Conservation (phyloP, 2,329 filamentous ascomycete genomes). For the Fusarium beomiforme region DNA sequence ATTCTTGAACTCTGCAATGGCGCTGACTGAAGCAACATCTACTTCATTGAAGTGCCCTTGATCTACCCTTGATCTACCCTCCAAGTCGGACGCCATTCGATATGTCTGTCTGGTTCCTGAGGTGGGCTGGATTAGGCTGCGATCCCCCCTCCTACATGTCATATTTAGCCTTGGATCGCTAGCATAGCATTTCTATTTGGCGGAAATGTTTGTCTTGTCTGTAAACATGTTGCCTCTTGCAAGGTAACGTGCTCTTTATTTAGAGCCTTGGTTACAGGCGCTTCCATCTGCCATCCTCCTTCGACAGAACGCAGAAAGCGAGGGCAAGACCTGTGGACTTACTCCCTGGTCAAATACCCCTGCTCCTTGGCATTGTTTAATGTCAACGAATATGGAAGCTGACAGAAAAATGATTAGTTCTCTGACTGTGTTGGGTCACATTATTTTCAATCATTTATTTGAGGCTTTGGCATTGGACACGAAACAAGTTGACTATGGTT, state of each 20-base stretch:
- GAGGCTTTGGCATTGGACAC: neutral
- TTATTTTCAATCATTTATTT: neutral
- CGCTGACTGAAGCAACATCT: conserved; percentile 14
- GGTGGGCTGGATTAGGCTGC: neutral
- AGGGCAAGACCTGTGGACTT: conserved; percentile 1
- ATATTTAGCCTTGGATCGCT: neutral
- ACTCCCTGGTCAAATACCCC: conserved; percentile 7
- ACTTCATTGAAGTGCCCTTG: neutral
- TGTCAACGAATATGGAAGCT: conserved; percentile 11
- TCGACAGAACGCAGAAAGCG: conserved; percentile 5
- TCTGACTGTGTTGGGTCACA: neutral
- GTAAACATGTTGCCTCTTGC: conserved; percentile 6
- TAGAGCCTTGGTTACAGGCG: neutral
- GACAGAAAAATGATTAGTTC: neutral
- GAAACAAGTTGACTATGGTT: neutral
- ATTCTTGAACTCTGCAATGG: neutral
- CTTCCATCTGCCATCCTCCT: neutral
- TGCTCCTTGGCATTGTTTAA: conserved; percentile 32
- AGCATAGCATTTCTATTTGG: conserved; percentile 2
- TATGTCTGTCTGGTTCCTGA: conserved; percentile 14
- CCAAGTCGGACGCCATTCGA: neutral
- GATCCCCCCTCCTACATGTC: neutral
- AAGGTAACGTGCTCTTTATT: conserved; percentile 10
- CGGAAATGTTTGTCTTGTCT: neutral
- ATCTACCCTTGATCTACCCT: neutral